These are phyloP conservation scores for Boletus rubropictus DNA, from an alignment of 768 basidiomycete species.

Conservation along the genomic window DNA sequence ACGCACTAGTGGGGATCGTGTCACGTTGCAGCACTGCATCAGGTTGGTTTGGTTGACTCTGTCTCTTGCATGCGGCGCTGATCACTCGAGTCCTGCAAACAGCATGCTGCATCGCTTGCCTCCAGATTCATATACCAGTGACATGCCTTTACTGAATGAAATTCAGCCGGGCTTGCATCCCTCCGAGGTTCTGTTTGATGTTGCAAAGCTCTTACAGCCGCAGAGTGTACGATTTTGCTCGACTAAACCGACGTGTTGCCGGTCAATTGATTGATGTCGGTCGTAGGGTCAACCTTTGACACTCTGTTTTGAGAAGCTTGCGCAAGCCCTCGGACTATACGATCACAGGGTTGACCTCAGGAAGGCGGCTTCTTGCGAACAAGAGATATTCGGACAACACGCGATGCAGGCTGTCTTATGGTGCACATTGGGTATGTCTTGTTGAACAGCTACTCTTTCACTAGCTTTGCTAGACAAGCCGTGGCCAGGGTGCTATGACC, in stretches of 20 bases:
- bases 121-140: constrained; percentile 30
- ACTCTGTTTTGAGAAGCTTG: constrained; percentile 62
- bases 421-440: constrained; percentile 54
- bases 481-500: constrained; percentile 59
- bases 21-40: constrained; percentile 74
- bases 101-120: constrained; percentile 74
- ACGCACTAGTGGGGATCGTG: constrained; percentile 62
- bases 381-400: constrained; percentile 68
- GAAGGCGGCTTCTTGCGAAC: constrained; percentile 41
- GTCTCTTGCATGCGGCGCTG: constrained; percentile 1
- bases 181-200: constrained; percentile 70
- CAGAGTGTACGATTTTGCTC: constrained; percentile 42
- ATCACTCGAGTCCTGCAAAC: constrained; percentile 12
- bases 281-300: constrained; percentile 63
- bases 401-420: constrained; percentile 70
- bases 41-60: constrained; percentile 40
- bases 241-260: not conserved
- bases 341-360: constrained; percentile 67
- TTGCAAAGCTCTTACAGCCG: constrained; percentile 67
- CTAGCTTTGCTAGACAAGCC: constrained; percentile 8
- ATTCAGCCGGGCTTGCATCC: constrained; percentile 74
- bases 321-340: constrained; percentile 60
- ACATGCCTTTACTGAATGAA: constrained; percentile 57
- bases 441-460: not conserved
- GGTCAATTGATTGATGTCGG: constrained; percentile 10